Conservation (phyloP, 2,329 filamentous ascomycete species). For the Ophiosphaerella korrae region DNA sequence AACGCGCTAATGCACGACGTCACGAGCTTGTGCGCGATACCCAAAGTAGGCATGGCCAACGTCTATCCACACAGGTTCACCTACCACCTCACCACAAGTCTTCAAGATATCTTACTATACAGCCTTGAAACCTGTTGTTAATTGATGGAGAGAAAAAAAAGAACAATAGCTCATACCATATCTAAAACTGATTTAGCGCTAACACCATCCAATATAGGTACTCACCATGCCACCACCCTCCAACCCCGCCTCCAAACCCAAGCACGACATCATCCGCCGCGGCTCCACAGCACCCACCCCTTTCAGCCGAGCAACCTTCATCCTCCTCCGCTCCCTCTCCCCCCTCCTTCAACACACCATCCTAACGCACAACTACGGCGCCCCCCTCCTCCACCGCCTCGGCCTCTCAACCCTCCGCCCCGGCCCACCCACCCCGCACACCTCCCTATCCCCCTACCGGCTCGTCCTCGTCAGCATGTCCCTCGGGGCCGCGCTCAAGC, state of each 20-base stretch:
- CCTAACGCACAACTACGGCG: slow-evolving; percentile 51
- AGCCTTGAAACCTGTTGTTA: too few relatives aligned
- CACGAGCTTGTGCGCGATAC: slow-evolving; percentile 30
- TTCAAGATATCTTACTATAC: too few relatives aligned
- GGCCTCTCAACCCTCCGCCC: slow-evolving; percentile 52
- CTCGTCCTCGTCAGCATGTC: slow-evolving; percentile 60
- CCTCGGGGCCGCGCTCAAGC: slow-evolving; percentile 59
- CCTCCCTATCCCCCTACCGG: slow-evolving; percentile 57
- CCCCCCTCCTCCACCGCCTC: slow-evolving; percentile 52
- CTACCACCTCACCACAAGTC: too few relatives aligned
- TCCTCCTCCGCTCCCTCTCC: slow-evolving; percentile 55
- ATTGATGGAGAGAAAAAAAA: too few relatives aligned
- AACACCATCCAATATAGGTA: too few relatives aligned
- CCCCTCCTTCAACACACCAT: slow-evolving; percentile 57
- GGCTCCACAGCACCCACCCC: slow-evolving; percentile 49
- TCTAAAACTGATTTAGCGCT: too few relatives aligned
- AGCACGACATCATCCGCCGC: slow-evolving; percentile 46
- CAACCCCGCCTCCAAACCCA: slow-evolving; percentile 23
- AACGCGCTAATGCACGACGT: slow-evolving; percentile 34
- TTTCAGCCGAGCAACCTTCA: slow-evolving; percentile 49
- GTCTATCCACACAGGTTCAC: too few relatives aligned
- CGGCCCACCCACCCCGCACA: slow-evolving; percentile 51
- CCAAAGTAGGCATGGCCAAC: background rate
- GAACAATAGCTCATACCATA: too few relatives aligned
- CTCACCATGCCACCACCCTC: too few relatives aligned